phyloP scores from a whole-genome alignment of 345 rosid species.

The Eucalyptus curtisii region DNA sequence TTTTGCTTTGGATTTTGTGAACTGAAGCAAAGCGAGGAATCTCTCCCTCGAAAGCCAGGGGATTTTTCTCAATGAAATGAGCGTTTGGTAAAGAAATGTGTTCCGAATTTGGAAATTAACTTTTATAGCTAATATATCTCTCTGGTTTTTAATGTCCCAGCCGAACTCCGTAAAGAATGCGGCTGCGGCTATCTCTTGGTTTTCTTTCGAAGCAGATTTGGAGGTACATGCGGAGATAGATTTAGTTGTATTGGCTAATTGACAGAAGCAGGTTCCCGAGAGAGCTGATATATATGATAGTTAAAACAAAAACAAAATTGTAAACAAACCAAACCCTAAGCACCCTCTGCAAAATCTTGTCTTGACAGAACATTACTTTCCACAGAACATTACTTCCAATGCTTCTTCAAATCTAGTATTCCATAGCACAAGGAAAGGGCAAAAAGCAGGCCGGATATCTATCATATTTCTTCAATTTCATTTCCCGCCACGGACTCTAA shows the following conservation, averaged over 20 bases:
- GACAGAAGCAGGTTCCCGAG: background rate
- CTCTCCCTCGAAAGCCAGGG: background rate
- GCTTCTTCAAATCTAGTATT: background rate
- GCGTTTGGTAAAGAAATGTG: background rate
- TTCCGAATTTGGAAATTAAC: background rate
- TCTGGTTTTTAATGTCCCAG: background rate
- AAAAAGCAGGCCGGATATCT: background rate
- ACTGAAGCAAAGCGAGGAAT: background rate
- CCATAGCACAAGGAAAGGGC: background rate
- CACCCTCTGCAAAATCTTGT: background rate
- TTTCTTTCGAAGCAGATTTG: background rate
- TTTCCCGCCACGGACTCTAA: slow-evolving; percentile 1
- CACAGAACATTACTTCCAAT: background rate
- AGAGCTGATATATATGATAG: background rate
- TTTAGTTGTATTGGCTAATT: background rate
- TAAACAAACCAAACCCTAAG: background rate
- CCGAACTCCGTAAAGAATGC: background rate
- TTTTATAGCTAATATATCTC: background rate
- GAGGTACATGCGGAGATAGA: background rate
- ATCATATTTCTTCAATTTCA: background rate
- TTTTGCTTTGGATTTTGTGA: background rate
- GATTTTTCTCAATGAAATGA: background rate
- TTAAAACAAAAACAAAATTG: background rate
- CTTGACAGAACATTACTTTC: background rate
- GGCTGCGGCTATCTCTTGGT: background rate